These are phyloP conservation scores for Pterocarpus macrocarpus DNA, from an alignment of 306 rosid species.

Conservation along the genomic window DNA sequence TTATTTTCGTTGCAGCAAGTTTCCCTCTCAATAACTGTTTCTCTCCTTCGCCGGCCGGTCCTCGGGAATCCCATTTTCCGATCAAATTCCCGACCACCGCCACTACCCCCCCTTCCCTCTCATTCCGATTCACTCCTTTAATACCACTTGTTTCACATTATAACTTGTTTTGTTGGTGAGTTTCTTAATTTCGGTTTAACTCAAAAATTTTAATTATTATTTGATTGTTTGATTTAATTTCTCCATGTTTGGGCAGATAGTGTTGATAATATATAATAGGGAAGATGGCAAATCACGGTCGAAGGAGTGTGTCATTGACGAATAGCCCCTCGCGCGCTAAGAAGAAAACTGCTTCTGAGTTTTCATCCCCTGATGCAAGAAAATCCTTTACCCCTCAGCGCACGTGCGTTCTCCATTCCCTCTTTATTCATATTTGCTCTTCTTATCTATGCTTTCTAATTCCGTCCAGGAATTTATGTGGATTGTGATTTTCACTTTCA, in stretches of 20 bases:
- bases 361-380: constrained; percentile 55
- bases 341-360: constrained; percentile 63
- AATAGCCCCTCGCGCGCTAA: constrained; percentile 48
- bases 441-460: not conserved
- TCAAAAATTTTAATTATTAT: not conserved
- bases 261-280: constrained; percentile 7
- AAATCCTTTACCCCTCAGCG: constrained; percentile 66
- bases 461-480: not conserved
- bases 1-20: constrained; percentile 3
- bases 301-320: constrained; percentile 61
- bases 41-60: constrained; percentile 66
- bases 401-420: constrained; percentile 46
- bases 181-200: not conserved
- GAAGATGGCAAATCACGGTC: constrained; percentile 69
- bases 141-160: not conserved
- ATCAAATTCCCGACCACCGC: constrained; percentile 54
- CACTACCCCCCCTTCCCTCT: not conserved
- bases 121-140: not conserved
- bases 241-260: not conserved
- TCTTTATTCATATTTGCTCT: not conserved
- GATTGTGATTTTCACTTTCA: constrained; percentile 3
- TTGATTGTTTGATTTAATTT: not conserved
- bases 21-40: constrained; percentile 29
- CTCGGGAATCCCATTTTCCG: constrained; percentile 55
- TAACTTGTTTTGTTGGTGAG: constrained; percentile 40